Base-by-base conservation (phyloP, 352 stramenopile species). In the Halophytophthora batemanensis region DNA sequence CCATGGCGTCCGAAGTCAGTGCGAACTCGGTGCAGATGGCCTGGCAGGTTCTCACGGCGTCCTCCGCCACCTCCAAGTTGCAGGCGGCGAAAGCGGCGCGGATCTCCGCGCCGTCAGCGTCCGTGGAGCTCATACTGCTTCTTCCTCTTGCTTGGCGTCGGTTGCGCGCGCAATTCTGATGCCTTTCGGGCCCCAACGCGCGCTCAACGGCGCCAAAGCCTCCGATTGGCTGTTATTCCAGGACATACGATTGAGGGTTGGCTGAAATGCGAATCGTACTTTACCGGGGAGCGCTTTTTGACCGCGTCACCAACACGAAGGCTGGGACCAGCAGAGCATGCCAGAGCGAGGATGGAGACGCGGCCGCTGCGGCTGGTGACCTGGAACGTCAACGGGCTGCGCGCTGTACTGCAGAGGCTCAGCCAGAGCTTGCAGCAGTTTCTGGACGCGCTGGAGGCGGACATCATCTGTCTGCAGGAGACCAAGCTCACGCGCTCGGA, bases 301-400 rank as follows among this genome's bases (percentile, higher is more conserved):
- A 8, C 25, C 4, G 8, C 25, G 8, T 8, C 25, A 31, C 25
- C 25, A 31, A 8, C 25, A 31, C 25, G 25, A 8, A 4, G 25
- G 8, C 25, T 31, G 25, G 25, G 25, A 31, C 8, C 25, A 31
- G 8, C 25, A 31, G 4, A 31, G 25, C 25, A 31, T 31, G 25
- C 25, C 25, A 4, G 8, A 8, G 25, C 25, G 25, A 31, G 25
- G 18, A 68, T 42, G 18, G 57, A 60, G 46, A 40, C 53, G 35
- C 61, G 53, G n/a, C 28, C 39, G 34, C 44, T 87, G 33, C 72
- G 69, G 43, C 53, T 92, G 50, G 41, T 90, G 64, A 89, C 80
- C n/a, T 94, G 84, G 84, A 94, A 94, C 60, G 67, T 94, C 48
- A 94, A 94, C 61, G 84, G 84, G 18, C 66, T 94, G 60, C 79